These are phyloP conservation scores for Neoboletus subvelutipes DNA, from an alignment of 768 basidiomycete species.

Conservation along the genomic window DNA sequence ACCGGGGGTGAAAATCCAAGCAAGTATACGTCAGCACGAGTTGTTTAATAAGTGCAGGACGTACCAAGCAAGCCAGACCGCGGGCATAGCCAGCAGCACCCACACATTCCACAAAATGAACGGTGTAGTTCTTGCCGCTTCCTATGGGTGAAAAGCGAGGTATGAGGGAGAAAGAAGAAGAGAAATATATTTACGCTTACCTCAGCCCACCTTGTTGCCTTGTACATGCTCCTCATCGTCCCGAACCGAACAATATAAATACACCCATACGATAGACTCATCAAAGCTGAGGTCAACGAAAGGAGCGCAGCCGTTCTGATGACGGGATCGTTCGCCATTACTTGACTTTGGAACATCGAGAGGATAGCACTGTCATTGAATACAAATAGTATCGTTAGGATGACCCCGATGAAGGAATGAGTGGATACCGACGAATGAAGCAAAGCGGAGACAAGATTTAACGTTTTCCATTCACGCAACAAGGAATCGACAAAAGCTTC, in stretches of 20 bases:
- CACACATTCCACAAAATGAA: constrained; percentile 64
- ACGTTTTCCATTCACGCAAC: constrained; percentile 73
- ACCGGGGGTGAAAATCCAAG: not conserved
- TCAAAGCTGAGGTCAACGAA: constrained; percentile 64
- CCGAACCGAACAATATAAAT: constrained; percentile 71
- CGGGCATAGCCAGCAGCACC: constrained; percentile 66
- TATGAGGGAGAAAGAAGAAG: not conserved
- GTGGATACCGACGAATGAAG: constrained; percentile 43
- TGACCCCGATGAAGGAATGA: not conserved
- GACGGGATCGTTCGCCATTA: constrained; percentile 56
- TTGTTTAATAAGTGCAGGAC: constrained; percentile 4
- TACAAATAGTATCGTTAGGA: not conserved
- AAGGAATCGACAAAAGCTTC: constrained; percentile 70
- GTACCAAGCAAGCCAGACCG: constrained; percentile 69
- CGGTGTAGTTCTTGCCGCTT: constrained; percentile 52
- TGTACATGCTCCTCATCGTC: constrained; percentile 70
- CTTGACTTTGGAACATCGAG: constrained; percentile 58
- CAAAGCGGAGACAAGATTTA: constrained; percentile 71
- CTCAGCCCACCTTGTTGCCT: constrained; percentile 72
- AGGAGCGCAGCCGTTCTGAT: constrained; percentile 61
- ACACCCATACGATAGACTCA: constrained; percentile 73
- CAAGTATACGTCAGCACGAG: not conserved
- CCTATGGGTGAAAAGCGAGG: constrained; percentile 37
- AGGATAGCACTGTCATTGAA: constrained; percentile 54
- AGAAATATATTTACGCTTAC: constrained; percentile 33